phyloP scores from a whole-genome alignment of 2,329 filamentous ascomycete genomes.

The Penicillium sclerotigenum region DNA sequence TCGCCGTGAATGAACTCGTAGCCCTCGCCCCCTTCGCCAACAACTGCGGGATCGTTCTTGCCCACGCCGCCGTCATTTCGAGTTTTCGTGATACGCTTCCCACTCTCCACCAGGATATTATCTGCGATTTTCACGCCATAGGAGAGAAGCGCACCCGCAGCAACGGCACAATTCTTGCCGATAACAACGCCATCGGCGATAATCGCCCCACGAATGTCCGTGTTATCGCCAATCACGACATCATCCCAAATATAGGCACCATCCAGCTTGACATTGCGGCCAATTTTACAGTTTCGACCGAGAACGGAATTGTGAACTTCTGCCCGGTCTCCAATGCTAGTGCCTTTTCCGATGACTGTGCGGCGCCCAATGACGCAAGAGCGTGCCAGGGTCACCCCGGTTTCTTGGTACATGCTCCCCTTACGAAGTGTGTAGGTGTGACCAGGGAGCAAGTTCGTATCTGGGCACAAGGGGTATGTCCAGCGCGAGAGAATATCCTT shows the following conservation, averaged over 20 bases:
- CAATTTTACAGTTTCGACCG: constrained; percentile 81
- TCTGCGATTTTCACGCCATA: constrained; percentile 72
- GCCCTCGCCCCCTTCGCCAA: constrained; percentile 59
- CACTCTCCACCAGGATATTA: constrained; percentile 46
- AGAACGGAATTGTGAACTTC: constrained; percentile 73
- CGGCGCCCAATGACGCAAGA: constrained; percentile 66
- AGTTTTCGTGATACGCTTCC: constrained; percentile 45
- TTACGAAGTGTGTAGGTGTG: constrained; percentile 72
- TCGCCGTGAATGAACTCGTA: constrained; percentile 65
- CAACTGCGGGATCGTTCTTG: constrained; percentile 51
- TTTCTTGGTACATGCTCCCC: constrained; percentile 72
- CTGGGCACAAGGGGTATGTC: constrained; percentile 85
- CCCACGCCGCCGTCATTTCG: constrained; percentile 45
- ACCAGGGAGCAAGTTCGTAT: constrained; percentile 76
- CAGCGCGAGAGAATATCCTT: constrained; percentile 82
- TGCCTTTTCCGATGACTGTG: constrained; percentile 73
- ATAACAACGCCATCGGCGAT: constrained; percentile 70
- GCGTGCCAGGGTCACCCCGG: constrained; percentile 69
- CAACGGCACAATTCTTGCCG: constrained; percentile 67
- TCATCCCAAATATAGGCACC: constrained; percentile 88
- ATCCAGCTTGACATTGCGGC: constrained; percentile 74
- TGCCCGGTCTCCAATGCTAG: constrained; percentile 69
- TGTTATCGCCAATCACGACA: constrained; percentile 70
- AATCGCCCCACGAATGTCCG: constrained; percentile 68
- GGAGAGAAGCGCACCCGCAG: constrained; percentile 73